These are phyloP conservation scores for Caryopteris hybrid DNA, from an alignment of 305 asterid genomes.

Conservation along the genomic window DNA sequence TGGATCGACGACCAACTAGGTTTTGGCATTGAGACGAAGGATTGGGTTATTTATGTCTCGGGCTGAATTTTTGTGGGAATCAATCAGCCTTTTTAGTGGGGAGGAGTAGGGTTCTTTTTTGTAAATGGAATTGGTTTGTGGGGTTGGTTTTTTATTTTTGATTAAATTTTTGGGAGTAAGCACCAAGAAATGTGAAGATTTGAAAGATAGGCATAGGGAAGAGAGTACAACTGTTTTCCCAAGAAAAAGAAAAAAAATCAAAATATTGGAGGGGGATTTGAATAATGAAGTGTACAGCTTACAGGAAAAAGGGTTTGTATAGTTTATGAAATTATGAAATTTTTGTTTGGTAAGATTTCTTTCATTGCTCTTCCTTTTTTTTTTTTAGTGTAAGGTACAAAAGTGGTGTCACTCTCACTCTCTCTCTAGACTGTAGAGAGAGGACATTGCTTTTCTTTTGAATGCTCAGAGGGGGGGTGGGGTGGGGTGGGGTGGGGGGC, in stretches of 20 bases:
- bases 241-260: conserved; percentile 30
- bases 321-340: conserved; percentile 22
- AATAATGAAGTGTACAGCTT: conserved; percentile 67
- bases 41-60: conserved; percentile 11
- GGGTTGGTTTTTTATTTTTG: conserved; percentile 18
- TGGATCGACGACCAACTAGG: neutral
- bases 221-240: conserved; percentile 32
- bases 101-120: conserved; percentile 37
- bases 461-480: conserved; percentile 28
- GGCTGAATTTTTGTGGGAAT: conserved; percentile 58
- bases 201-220: conserved; percentile 59
- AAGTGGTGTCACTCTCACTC: conserved; percentile 15
- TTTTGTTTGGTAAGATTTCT: conserved; percentile 22
- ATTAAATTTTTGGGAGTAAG: conserved; percentile 30
- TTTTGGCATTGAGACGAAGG: neutral
- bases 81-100: conserved; percentile 39
- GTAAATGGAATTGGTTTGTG: conserved; percentile 29
- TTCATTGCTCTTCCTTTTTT: too few species aligned
- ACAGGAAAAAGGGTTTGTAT: conserved; percentile 30
- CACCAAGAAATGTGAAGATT: conserved; percentile 33
- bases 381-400: neutral
- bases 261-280: conserved; percentile 36
- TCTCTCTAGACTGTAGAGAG: conserved; percentile 11
- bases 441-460: conserved; percentile 33
- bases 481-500: conserved; percentile 21